Evolutionary conservation across 2,329 filamentous ascomycete genomes (phyloP).

Genomic region (Aspergillus intermedius): DNA sequence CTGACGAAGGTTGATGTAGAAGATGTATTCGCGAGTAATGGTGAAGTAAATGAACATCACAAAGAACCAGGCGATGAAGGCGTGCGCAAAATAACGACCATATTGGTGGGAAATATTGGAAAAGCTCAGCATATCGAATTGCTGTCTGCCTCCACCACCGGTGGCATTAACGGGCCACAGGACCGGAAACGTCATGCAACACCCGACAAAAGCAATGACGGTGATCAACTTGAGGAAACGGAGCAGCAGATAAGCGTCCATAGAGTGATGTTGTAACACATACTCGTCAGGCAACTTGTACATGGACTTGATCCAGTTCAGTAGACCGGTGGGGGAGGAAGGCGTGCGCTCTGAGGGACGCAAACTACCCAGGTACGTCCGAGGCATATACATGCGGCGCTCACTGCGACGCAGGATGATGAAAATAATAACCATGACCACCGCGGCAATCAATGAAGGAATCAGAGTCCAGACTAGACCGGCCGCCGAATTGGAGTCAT

Average conservation of each 20-base stretch:
- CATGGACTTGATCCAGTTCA: slow-evolving; percentile 64
- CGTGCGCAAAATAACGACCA: slow-evolving; percentile 74
- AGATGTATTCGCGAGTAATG: slow-evolving; percentile 80
- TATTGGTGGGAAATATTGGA: slow-evolving; percentile 59
- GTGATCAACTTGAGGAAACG: slow-evolving; percentile 77
- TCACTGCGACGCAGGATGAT: slow-evolving; percentile 45
- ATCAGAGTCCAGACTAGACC: slow-evolving; percentile 46
- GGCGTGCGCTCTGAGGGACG: slow-evolving; percentile 52
- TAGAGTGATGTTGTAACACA: slow-evolving; percentile 80
- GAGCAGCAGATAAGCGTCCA: slow-evolving; percentile 87
- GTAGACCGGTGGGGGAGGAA: slow-evolving; percentile 52
- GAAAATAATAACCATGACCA: slow-evolving; percentile 45
- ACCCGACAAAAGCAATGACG: slow-evolving; percentile 76
- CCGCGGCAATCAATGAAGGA: slow-evolving; percentile 39
- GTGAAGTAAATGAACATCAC: slow-evolving; percentile 82
- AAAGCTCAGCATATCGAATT: slow-evolving; percentile 75
- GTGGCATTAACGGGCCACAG: slow-evolving; percentile 85
- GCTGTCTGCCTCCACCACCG: slow-evolving; percentile 56
- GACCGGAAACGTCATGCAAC: slow-evolving; percentile 77
- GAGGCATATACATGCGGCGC: slow-evolving; percentile 48
- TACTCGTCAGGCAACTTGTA: slow-evolving; percentile 66
- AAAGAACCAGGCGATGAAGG: slow-evolving; percentile 73
- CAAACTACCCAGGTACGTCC: slow-evolving; percentile 50
- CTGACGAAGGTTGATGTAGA: slow-evolving; percentile 87
- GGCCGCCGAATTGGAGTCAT: slow-evolving; percentile 33